phyloP scores from a whole-genome alignment of 2,329 filamentous ascomycete genomes.

The Penicillium sp. region DNA sequence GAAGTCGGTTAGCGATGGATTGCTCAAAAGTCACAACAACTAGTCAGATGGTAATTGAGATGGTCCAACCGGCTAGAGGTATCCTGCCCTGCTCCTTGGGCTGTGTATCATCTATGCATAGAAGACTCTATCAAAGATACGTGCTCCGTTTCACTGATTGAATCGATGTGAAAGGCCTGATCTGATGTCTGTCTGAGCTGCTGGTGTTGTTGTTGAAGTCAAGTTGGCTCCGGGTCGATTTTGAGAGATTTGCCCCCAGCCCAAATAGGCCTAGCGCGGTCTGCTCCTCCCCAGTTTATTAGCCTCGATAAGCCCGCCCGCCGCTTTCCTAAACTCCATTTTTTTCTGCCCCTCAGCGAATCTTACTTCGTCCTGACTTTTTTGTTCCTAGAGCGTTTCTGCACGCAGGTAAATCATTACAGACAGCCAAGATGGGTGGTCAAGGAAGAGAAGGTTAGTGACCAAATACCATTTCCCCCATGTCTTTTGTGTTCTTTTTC shows the following conservation, averaged over 20 bases:
- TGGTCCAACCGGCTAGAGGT: constrained; percentile 40
- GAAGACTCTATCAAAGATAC: not conserved
- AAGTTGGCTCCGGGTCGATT: not conserved
- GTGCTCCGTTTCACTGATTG: not conserved
- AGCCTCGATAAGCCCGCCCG: constrained; percentile 14
- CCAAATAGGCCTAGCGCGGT: constrained; percentile 2
- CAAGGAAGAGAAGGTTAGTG: constrained; percentile 60
- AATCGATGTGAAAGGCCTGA: not conserved
- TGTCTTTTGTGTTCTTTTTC: not conserved
- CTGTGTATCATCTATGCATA: constrained; percentile 15
- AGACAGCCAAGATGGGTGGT: constrained; percentile 56
- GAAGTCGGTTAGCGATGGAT: constrained; percentile 33
- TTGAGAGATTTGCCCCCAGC: not conserved
- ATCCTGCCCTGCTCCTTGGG: constrained; percentile 30
- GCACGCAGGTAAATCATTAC: constrained; percentile 1
- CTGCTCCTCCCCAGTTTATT: constrained; percentile 16
- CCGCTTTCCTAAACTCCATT: constrained; percentile 12
- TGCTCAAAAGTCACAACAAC: constrained; percentile 23
- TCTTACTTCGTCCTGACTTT: constrained; percentile 8
- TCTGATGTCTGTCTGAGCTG: too few relatives aligned
- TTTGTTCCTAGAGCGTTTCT: constrained; percentile 2
- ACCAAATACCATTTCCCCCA: not conserved
- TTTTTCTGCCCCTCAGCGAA: constrained; percentile 17
- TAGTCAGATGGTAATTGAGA: constrained; percentile 31
- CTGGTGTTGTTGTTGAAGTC: not conserved